Evolutionary conservation across 176 grass and related monocot genomes (phyloP), one percentile per base, ranked within the genome.

Genomic region (Zoysia pacifica): DNA sequence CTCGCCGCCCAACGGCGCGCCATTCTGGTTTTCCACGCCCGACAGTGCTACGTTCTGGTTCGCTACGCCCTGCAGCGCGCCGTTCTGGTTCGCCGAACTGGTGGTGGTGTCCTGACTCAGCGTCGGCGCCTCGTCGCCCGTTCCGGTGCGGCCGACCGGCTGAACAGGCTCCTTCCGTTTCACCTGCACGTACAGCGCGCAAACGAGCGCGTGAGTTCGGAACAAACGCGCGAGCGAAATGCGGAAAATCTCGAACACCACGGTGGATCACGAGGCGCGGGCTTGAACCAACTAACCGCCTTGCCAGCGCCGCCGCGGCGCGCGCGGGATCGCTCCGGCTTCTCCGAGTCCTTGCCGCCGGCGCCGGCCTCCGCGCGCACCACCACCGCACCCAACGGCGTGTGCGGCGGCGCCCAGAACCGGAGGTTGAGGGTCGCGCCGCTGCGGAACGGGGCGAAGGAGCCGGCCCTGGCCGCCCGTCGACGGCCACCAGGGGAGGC

Each of bases 121-220:
- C 20, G 50, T 62, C 19, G 71, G 70, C 5, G 59, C 70, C 10
- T 72, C 18, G 48, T 40, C 73, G 6, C 37, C 47, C 61, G 61
- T 11, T 4, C 15, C 78, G n/a, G 84, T 18, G 78, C 69, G 86
- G 64, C 55, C 86, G 75, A 67, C 62, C 3, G 86, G 81, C 15
- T 67, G 53, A 9, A 79, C 69, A 41, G 69, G 62, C 49, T 73
- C 81, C 69, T 70, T 74, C 52, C 62, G 75, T 60, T 83, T 73
- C 0, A 88, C 86, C 86, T 88, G 80, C 37, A 35, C 53, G 14
- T 6, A 56, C 3, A 15, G 10, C 41, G 48, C 14, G 1, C 9
- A 36, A 12, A 20, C 41, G 20, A 5, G 56, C 56, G 42, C 37
- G 37, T 73, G 60, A 60, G 61, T 61, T 67, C 62, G 8, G 37